phyloP scores from a whole-genome alignment of 1,139 yeast species.

The Pichia sp. region DNA sequence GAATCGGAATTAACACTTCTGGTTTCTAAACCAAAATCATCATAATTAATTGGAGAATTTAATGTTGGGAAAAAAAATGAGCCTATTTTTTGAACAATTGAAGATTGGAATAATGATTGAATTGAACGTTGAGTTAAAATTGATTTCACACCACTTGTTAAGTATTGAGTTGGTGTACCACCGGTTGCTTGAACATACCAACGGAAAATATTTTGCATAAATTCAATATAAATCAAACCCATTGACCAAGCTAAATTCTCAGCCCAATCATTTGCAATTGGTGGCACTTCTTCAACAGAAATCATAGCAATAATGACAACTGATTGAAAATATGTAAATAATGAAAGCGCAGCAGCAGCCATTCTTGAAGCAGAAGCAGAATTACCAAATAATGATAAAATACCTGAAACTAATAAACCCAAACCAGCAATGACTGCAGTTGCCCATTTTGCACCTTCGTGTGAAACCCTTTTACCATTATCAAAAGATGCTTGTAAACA shows the following conservation, averaged over 20 bases:
- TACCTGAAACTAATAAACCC: constrained; percentile 64
- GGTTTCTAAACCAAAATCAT: neutral
- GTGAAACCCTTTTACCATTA: constrained; percentile 71
- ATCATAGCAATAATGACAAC: constrained; percentile 71
- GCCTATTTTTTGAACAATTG: constrained; percentile 14
- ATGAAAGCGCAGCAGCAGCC: constrained; percentile 67
- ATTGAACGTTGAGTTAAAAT: constrained; percentile 64
- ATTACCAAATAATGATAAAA: constrained; percentile 67
- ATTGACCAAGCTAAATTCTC: constrained; percentile 82
- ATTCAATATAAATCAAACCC: constrained; percentile 63
- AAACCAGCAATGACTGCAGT: constrained; percentile 75
- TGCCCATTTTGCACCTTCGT: constrained; percentile 77
- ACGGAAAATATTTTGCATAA: constrained; percentile 72
- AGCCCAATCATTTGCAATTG: constrained; percentile 76
- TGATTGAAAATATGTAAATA: constrained; percentile 70
- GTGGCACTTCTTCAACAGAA: constrained; percentile 67
- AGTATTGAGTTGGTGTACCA: constrained; percentile 58
- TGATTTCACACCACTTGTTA: constrained; percentile 48
- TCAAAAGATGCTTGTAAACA: constrained; percentile 66
- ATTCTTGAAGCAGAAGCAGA: constrained; percentile 75
- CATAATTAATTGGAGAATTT: too few species aligned
- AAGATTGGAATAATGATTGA: constrained; percentile 24
- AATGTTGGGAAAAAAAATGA: constrained; percentile 5
- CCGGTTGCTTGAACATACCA: constrained; percentile 83
- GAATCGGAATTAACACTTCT: constrained; percentile 3